A percentile compares a stretch with the other conserved stretches of the same genome.
Evolutionary conservation across 768 basidiomycete species (phyloP).

Genomic region (Lactarius quietus): DNA sequence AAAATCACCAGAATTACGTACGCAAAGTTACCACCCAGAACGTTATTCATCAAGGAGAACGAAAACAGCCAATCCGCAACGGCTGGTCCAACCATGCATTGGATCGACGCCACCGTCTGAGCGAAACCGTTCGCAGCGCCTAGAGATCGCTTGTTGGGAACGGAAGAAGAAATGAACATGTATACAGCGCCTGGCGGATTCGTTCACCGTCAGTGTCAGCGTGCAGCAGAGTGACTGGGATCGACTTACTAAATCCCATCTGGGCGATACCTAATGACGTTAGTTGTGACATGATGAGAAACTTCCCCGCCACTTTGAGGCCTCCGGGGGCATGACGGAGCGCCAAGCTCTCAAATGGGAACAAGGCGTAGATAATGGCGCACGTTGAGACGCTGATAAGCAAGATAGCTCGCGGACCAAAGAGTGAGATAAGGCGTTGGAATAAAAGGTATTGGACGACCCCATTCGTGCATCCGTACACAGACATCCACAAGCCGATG

Average conservation of each 20-base stretch:
- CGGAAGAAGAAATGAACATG: constrained; percentile 60
- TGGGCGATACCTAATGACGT: not conserved
- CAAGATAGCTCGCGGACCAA: constrained; percentile 37
- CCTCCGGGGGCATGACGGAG: not conserved
- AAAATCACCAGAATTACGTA: not conserved
- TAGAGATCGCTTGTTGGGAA: constrained; percentile 59
- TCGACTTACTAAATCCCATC: not conserved
- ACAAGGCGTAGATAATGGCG: constrained; percentile 28
- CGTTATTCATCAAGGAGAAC: constrained; percentile 44
- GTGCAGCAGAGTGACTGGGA: not conserved
- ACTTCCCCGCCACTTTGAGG: not conserved
- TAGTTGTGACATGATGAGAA: not conserved
- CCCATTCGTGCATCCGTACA: constrained; percentile 38
- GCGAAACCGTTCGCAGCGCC: constrained; percentile 63
- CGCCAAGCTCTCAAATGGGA: constrained; percentile 27
- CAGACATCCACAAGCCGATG: constrained; percentile 38
- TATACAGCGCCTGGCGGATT: constrained; percentile 52
- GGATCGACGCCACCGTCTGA: constrained; percentile 37
- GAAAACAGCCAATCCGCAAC: constrained; percentile 61
- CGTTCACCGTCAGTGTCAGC: not conserved
- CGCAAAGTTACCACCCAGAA: not conserved
- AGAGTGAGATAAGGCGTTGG: constrained; percentile 33
- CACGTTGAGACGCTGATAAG: constrained; percentile 28
- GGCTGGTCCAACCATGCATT: constrained; percentile 49
- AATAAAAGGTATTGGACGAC: constrained; percentile 38